Percentiles rank a stretch among this genome's conserved stretches.
Conservation (phyloP, 768 basidiomycete species). For the Calocybe cyanea region DNA sequence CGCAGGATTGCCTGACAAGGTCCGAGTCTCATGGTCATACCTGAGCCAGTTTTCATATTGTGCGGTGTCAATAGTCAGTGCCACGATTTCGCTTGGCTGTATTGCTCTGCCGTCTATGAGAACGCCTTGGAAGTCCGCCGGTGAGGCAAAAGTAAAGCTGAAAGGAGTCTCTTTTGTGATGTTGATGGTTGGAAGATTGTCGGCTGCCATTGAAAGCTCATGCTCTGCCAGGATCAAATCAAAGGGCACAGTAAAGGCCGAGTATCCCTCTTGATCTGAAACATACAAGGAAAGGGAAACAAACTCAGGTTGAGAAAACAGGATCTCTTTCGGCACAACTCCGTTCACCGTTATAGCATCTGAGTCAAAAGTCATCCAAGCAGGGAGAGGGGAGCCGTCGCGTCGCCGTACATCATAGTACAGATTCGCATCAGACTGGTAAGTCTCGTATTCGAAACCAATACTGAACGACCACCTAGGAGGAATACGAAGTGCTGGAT, state of each 20-base stretch:
- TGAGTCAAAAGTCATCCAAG: conserved; percentile 73
- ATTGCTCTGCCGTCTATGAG: conserved; percentile 58
- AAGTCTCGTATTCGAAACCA: conserved; percentile 70
- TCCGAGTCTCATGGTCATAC: conserved; percentile 53
- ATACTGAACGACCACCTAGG: conserved; percentile 87
- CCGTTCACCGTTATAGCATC: conserved; percentile 74
- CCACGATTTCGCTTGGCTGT: conserved; percentile 53
- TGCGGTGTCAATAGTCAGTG: conserved; percentile 57
- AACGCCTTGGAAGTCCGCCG: conserved; percentile 60
- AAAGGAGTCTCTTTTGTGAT: conserved; percentile 56
- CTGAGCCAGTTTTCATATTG: conserved; percentile 52
- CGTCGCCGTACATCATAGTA: conserved; percentile 62
- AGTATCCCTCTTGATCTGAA: conserved; percentile 72
- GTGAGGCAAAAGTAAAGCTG: conserved; percentile 47
- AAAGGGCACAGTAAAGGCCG: conserved; percentile 57
- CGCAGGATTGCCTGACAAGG: conserved; percentile 65
- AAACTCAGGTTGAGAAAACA: conserved; percentile 32
- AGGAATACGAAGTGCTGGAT: conserved; percentile 69
- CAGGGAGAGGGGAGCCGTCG: conserved; percentile 69
- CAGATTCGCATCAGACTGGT: conserved; percentile 40
- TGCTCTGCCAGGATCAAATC: conserved; percentile 63
- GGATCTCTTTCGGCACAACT: conserved; percentile 52
- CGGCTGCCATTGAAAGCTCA: conserved; percentile 51
- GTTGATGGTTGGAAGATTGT: conserved; percentile 63
- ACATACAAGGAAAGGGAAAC: conserved; percentile 59